Base-by-base conservation (phyloP, 2,329 filamentous ascomycete genomes). In the Dactylellina haptotyla region DNA sequence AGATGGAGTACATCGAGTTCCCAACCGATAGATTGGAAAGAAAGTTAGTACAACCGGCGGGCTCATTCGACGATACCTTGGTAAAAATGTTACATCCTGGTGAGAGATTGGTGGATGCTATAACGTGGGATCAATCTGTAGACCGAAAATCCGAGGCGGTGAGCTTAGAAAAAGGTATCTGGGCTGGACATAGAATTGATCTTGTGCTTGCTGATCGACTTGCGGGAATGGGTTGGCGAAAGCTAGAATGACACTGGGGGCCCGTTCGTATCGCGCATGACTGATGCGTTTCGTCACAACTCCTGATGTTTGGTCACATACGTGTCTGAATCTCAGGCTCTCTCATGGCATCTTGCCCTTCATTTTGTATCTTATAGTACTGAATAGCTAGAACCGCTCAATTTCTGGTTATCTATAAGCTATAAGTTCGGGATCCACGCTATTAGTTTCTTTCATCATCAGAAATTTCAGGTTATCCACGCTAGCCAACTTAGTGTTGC, bases 111-210 rank as follows among this genome's bases (percentile, higher is more conserved):
- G 41, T 69, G 10, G 64, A 69, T 12, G 64, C 54, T 3, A 69
- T 69, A 5, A 69, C 64, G 32, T 69, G 64, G 64, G 8, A 26
- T 16, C 26, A 23, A 23, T 2, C 32, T 16, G 23, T 5, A 4
- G 53, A 12, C 2, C 5, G 30, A 2, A n/a, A 14, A 6, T 12
- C 25, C 32, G 16, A 23, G 1, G 10, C 0, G 12, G 16, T 26
- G n/a, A n/a, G n/a, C 1, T 4, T 59, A 14, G 30, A 28, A 6
- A 53, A 67, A 46, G 63, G 63, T 4, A 20, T 34, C 8, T 69
- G 64, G 64, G 56, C 48, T 1, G 64, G 64, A 9, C 32, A 69
- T 26, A 25, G 64, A 5, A 61, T 69, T 12, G 64, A 56, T 41
- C 18, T 69, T 10, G 25, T 56, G 10, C 10, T 48, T 9, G 30